Conservation (phyloP, 2,329 filamentous ascomycete genomes). For the Canariomyces notabilis region DNA sequence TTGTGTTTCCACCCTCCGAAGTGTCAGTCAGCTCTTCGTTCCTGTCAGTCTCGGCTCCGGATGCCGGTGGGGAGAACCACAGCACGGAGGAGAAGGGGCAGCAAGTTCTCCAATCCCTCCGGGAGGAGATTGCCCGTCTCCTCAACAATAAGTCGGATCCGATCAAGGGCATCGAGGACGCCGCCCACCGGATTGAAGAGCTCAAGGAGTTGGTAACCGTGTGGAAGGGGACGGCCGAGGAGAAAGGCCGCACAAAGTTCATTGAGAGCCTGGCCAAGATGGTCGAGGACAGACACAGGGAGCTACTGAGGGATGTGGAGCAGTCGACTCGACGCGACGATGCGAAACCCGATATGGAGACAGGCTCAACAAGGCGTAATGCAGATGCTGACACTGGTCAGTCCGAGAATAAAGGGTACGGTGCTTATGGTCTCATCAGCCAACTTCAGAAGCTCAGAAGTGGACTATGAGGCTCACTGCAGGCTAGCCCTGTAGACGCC, state of each 20-base stretch:
- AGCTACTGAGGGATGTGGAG: slow-evolving; percentile 49
- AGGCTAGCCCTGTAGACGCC: too few relatives aligned
- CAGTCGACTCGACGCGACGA: slow-evolving; percentile 23
- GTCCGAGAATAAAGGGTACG: slow-evolving; percentile 40
- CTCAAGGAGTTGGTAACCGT: slow-evolving; percentile 71
- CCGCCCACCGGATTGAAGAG: slow-evolving; percentile 67
- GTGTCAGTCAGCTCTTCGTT: slow-evolving; percentile 78
- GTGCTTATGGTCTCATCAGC: slow-evolving; percentile 57
- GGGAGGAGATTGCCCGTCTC: slow-evolving; percentile 65
- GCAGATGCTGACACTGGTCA: slow-evolving; percentile 31
- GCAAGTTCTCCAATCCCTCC: slow-evolving; percentile 65
- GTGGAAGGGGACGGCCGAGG: slow-evolving; percentile 95
- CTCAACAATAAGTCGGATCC: slow-evolving; percentile 48
- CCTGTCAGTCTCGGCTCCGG: slow-evolving; percentile 83
- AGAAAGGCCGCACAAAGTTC: slow-evolving; percentile 75
- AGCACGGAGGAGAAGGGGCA: slow-evolving; percentile 83
- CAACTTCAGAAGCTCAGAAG: slow-evolving; percentile 57
- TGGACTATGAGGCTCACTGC: slow-evolving; percentile 23
- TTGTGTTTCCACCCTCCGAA: slow-evolving; percentile 85
- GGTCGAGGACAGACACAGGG: slow-evolving; percentile 68
- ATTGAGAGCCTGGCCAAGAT: slow-evolving; percentile 75
- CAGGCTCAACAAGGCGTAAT: slow-evolving; percentile 1
- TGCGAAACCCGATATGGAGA: slow-evolving; percentile 6
- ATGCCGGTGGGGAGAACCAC: slow-evolving; percentile 55
- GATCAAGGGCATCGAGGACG: slow-evolving; percentile 65